Base-by-base conservation (phyloP, 1,284 basidiomycete species). In the Agroathelia rolfsii region DNA sequence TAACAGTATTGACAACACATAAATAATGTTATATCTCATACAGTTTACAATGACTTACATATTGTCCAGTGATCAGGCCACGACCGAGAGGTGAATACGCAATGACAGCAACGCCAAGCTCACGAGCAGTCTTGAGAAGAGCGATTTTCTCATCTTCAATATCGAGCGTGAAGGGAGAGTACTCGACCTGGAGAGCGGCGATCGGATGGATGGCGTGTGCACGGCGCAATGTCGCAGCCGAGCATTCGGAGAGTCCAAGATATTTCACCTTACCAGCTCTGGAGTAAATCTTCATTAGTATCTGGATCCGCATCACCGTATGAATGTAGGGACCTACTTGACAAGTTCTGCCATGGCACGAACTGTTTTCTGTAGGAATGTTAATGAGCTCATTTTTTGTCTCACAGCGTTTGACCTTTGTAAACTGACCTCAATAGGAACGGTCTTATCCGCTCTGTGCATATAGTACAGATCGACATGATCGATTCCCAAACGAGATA, bases 81-180 rank as follows among this genome's bases (percentile, higher is more conserved):
- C 74, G 56, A 3, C 73, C 76, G 9, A 80, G 58, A 0, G 74
- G 75, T 7, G 66, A 66, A 47, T 81, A 82, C 3, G 74, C 73
- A 8, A 77, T 56, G 30, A 83, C 43, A 30, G 55, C 50, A 3
- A 73, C 53, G 1, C 71, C 70, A 3, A 75, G 60, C 45, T 74
- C 71, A 9, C 66, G 51, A 0, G 65, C 66, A 0, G 67, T 58
- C 26, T 65, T 58, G 8, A 74, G 48, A 0, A 76, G 41, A 1
- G 53, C 65, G 8, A 69, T 50, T 42, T 68, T 59, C 21, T 56
- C 53, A 31, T 64, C 55, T 43, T 72, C 69, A 40, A 72, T 68
- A 38, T 72, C 61, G 18, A 65, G 57, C 11, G 62, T 62, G 56
- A 76, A 79, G 0, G 77, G 73, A 3, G 70, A 75, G 42, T 69